Evolutionary conservation across 441 rosid genomes (phyloP).

Genomic region (Adansonia grandidieri): DNA sequence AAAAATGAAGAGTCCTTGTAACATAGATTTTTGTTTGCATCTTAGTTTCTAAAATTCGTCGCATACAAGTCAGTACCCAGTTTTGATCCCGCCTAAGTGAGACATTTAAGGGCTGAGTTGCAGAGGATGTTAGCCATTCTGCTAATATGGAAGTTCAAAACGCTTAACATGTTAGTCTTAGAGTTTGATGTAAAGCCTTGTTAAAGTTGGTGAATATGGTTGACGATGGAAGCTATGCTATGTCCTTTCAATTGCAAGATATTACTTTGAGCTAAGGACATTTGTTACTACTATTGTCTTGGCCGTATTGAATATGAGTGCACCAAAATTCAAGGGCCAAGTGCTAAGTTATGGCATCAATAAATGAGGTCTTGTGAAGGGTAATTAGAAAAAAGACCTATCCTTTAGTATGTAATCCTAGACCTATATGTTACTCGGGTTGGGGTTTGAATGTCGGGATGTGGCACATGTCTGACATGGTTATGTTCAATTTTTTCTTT

Average conservation of each 20-base stretch:
- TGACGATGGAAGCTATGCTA: neutral
- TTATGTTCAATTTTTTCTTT: too few species aligned
- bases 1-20: too few species aligned
- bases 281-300: neutral
- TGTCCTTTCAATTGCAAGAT: conserved; percentile 7
- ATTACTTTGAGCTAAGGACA: neutral
- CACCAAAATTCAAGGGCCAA: neutral
- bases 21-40: neutral
- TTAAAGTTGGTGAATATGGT: neutral
- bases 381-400: neutral
- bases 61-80: neutral
- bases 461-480: too few species aligned
- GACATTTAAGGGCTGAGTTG: neutral
- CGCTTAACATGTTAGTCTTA: conserved; percentile 5
- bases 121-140: neutral
- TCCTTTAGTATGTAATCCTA: too few species aligned
- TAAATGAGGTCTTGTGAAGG: too few species aligned
- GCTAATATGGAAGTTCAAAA: neutral
- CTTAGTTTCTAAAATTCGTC: neutral
- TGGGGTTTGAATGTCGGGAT: too few species aligned
- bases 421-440: too few species aligned
- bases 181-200: neutral
- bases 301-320: neutral
- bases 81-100: neutral
- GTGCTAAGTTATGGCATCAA: too few species aligned